Base-by-base conservation (phyloP, 306 rosid species). In the Chamaecrista fasciculata region DNA sequence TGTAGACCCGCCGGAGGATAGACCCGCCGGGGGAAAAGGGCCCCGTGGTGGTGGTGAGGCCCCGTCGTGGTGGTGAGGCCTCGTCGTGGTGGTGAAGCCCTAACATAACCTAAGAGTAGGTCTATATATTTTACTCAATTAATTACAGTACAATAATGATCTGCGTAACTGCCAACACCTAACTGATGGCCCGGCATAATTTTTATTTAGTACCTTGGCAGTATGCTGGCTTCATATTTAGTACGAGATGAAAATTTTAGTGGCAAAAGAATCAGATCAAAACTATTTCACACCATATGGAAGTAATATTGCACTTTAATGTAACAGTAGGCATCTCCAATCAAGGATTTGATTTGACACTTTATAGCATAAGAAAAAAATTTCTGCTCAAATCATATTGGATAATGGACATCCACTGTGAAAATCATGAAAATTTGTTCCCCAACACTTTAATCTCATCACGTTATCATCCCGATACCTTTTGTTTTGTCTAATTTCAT, bases 301-400 rank as follows among this genome's bases (percentile, higher is more conserved):
- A 62, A 29, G 12, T 4, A 15, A 9, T 40, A 46, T 24, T 46
- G 40, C 56, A 56, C 31, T 55, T 55, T 66, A 36, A 53, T 33
- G 23, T 15, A n/a, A 43, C 60, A 66, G 40, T 46, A 6, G 58
- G 58, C 49, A 63, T 6, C 64, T 28, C 4, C n/a, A 9, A 16
- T 28, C 21, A 42, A 52, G 59, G 26, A 29, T 14, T 31, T 50
- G 71, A 52, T 40, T 47, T 58, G 37, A 29, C 8, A 58, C 5
- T 18, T 9, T 47, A 40, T 43, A 34, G 37, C n/a, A 34, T 33
- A 49, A 73, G 26, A 18, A 64, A 63, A 39, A 16, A 51, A 39
- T n/a, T 40, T 66, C 48, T 42, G 39, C 56, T 63, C 31, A 46
- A 59, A 64, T 40, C 42, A 28, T 52, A 42, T 53, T 43, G 66